Evolutionary conservation across 164 flowering plant genomes (phyloP), one percentile per base, ranked within the genome.

Genomic region (Aristolochia californica): DNA sequence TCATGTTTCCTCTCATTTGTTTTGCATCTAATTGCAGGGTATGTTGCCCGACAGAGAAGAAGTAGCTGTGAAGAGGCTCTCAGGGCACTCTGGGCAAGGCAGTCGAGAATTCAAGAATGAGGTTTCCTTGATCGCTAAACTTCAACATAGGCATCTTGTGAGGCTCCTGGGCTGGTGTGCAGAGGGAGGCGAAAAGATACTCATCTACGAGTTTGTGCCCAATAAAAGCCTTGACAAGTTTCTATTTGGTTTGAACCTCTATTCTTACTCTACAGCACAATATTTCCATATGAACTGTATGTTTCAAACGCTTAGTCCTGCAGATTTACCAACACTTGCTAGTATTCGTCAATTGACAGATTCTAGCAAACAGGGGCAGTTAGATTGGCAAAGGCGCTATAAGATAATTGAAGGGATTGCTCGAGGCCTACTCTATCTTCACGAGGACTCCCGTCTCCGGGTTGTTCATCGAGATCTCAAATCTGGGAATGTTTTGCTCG

Each of bases 381-480:
- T 74, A 18, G 56, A 65, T 27, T 74, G 77, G 72, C 14, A 14
- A 24, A 62, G 5, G n/a, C 72, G 74, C 13, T 40, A 50, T 44
- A 59, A 53, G 5, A 70, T 70, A 0, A 67, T 74, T 0, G 23
- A 14, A 13, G 87, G 87, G 10, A 72, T 81, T 26, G 76, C 82
- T 14, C 66, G 78, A 40, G 87, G 87, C 9, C 28, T 84, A 50
- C 69, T 78, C 15, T 84, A 84, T 53, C 74, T 84, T 28, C 90
- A 84, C 25, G 80, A 75, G 22, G 87, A 81, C 43, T 84, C 84
- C 8, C 63, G 75, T 9, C 63, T 75, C 5, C 56, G 55, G 26
- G 73, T 83, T 13, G 76, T 83, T 11, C 89, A 81, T 23, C 66
- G 84, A 12, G 84, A 83, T 68, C 73, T 83, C 2, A 83, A 81